Base-by-base conservation (phyloP, 305 asterid genomes). In the Fraxinus ornus region DNA sequence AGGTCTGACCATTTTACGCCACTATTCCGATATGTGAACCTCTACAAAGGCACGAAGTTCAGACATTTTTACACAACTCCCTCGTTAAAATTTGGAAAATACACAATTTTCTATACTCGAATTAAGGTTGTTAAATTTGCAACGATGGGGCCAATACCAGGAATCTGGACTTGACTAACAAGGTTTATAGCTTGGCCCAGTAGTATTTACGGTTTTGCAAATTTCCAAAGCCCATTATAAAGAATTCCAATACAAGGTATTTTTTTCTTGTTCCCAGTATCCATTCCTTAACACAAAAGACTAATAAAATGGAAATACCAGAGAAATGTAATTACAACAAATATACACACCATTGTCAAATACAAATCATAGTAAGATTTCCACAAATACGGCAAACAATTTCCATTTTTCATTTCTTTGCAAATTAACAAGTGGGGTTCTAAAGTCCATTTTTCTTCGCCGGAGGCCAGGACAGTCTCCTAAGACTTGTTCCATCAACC, bases 381-480 rank as follows among this genome's bases (percentile, higher is more conserved):
- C 15, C 33, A 13, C 3, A 24, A 24, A 24, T 64, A 64, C 73
- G 28, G 17, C n/a, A 64, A 24, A 64, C 73, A 10, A 9, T 22
- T 64, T 64, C 33, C n/a, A 22, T 62, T 62, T 62, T 62, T 24
- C 15, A 24, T 62, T 21, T 21, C 75, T 28, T 0, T 3, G 75
- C 37, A 68, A 68, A 68, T 68, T 68, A 22, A 68, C 75, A 13
- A 13, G 60, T 1, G 60, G 8, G 15, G 37, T 30, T 68, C 75
- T 28, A 68, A 13, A 13, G 21, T 68, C 74, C 82, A 71, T 32
- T 85, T 33, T 87, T 88, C 79, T 90, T 87, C 12, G 95, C 77
- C 64, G 95, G 93, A 33, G 97, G 95, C 97, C 97, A 93, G 0
- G 94, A 93, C 85, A 91, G 87, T 90, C 97, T 90, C 82, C 91